Conservation (phyloP, 345 rosid genomes). For the Sonneratia caseolaris region DNA sequence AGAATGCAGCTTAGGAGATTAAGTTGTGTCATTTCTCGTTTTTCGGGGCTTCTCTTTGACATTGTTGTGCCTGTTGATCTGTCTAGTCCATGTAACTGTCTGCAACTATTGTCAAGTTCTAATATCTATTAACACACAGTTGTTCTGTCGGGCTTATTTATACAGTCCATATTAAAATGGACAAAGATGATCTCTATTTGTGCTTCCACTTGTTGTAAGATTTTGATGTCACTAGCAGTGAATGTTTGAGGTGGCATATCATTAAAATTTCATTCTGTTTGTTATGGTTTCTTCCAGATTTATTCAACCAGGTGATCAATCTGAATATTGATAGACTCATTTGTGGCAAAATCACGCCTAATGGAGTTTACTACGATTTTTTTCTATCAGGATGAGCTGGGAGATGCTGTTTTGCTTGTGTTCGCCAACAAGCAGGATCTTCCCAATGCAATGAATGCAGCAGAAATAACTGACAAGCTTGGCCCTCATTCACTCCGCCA, state of each 20-base stretch:
- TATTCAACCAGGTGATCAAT: no score
- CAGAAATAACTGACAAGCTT: slow-evolving; percentile 90
- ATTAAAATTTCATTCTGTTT: no score
- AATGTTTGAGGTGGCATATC: no score
- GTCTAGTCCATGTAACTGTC: background rate
- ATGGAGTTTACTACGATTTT: background rate
- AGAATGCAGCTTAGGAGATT: background rate
- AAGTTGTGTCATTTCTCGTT: background rate
- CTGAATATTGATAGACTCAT: no score
- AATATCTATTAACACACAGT: background rate
- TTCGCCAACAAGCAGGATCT: slow-evolving; percentile 94
- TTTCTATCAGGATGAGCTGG: slow-evolving; percentile 56
- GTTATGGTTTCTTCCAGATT: no score
- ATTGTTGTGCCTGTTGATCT: background rate
- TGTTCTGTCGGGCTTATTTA: no score
- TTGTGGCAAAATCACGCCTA: background rate
- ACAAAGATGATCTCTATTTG: background rate
- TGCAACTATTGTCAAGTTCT: background rate
- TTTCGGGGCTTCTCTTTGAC: background rate
- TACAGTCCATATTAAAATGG: no score
- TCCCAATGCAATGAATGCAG: slow-evolving; percentile 94
- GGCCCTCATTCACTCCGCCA: slow-evolving; percentile 90
- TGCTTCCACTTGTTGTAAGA: background rate
- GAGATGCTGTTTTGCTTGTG: slow-evolving; percentile 82
- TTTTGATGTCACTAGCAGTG: background rate